These are phyloP conservation scores for Didymella keratinophila DNA, from an alignment of 2,329 filamentous ascomycete genomes.

Conservation along the genomic window DNA sequence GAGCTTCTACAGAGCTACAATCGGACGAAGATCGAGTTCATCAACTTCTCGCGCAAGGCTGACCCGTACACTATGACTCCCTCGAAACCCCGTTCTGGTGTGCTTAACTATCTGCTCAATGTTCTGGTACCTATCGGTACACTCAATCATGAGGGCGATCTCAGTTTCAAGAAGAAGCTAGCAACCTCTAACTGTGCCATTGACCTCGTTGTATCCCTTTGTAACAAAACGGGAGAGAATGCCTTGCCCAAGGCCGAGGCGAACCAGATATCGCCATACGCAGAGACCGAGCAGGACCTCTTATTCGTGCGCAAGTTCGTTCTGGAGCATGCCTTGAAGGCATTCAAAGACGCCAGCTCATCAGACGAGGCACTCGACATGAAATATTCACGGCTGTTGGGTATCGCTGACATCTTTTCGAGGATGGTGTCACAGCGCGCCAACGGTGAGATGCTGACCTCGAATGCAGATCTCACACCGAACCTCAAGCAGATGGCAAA, in stretches of 20 bases:
- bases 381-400: constrained; percentile 88
- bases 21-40: constrained; percentile 95
- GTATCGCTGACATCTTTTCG: constrained; percentile 89
- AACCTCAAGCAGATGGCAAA: constrained; percentile 87
- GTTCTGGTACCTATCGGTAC: constrained; percentile 74
- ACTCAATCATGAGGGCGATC: constrained; percentile 75
- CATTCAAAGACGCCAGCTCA: constrained; percentile 85
- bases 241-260: constrained; percentile 60
- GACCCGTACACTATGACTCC: constrained; percentile 85
- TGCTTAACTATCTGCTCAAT: constrained; percentile 92
- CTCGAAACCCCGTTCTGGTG: constrained; percentile 89
- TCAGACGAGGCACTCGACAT: constrained; percentile 82
- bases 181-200: constrained; percentile 88
- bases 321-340: constrained; percentile 88
- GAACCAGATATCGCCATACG: constrained; percentile 48
- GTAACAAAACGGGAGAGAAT: constrained; percentile 85
- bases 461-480: constrained; percentile 46
- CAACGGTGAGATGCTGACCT: constrained; percentile 48
- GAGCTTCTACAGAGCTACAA: constrained; percentile 93
- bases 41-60: constrained; percentile 95
- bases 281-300: constrained; percentile 82
- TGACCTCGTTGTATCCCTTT: constrained; percentile 83
- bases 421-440: constrained; percentile 77
- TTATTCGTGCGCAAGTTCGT: constrained; percentile 95
- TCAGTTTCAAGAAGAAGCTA: constrained; percentile 81